Evolutionary conservation across 2,329 filamentous ascomycete species (phyloP), one percentile per base, ranked within the genome.

Genomic region (Colletotrichum tropicicola): DNA sequence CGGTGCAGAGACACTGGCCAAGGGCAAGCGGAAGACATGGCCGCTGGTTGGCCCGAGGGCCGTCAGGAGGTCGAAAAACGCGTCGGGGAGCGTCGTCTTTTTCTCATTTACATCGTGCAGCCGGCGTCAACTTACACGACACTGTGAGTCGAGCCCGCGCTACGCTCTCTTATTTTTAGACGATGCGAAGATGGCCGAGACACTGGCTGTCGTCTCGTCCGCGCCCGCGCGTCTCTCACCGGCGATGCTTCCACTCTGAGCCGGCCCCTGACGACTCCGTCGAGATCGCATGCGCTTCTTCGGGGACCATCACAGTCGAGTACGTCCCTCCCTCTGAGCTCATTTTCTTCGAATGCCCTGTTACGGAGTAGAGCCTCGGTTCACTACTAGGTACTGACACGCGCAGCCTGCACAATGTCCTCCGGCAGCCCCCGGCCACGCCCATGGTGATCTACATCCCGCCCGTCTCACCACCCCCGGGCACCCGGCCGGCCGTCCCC

Each of bases 371-470:
- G 21, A 35, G 30, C 8, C 32, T 19, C 49, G 37, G 12, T 21
- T 35, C 13, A 4, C 13, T 21, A 28, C 54, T 13, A n/a, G 15
- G 21, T 15, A 39, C 73, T 75, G 19, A 75, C 65, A 10, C 9
- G 39, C 15, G 12, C 61, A 87, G 85, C 69, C 77, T 89, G 48
- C 79, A 86, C 70, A 85, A 88, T 66, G 61, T 83, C 23, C 58
- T 66, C 12, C 71, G 77, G 4, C 71, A 80, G 17, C 70, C 74
- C 10, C 72, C 78, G 0, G 71, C 75, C 12, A 73, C 77, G 1
- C 83, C 87, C 2, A 71, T 90, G 43, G 72, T 89, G 13, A 74
- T 90, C 43, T 85, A 89, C 71, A 74, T 90, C 0, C 88, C 88
- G 6, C 78, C 85, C 0, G 80, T 79, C 47, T 77, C 83, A 12